Percentiles rank a stretch among this genome's conserved stretches.
Conservation (phyloP, 371 early-diverging fungal genomes). For the Actinomortierella ambigua region DNA sequence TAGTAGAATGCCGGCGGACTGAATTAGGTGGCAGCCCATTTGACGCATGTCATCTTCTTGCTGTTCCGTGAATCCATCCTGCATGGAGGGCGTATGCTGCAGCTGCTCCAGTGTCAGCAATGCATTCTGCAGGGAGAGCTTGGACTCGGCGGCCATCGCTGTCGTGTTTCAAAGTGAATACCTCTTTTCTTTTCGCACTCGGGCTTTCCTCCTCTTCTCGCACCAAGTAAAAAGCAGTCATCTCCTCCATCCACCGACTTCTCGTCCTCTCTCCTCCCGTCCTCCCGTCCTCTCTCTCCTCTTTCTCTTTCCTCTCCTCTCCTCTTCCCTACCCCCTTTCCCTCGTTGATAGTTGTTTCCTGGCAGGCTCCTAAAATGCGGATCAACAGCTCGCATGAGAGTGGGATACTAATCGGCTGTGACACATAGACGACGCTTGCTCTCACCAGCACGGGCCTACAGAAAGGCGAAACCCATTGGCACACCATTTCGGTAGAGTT, state of each 20-base stretch:
- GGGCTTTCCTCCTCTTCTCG: constrained; percentile 2
- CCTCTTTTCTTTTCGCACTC: constrained; percentile 6
- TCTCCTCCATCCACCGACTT: not conserved
- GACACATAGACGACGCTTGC: no score
- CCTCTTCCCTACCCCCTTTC: no score
- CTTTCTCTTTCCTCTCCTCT: not conserved
- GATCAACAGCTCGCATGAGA: no score
- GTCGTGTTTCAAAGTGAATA: no score
- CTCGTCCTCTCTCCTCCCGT: not conserved
- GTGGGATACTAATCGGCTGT: no score
- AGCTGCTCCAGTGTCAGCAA: constrained; percentile 74
- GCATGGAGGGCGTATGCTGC: constrained; percentile 66
- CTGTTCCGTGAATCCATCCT: constrained; percentile 68
- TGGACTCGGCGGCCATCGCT: constrained; percentile 19
- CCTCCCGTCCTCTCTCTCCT: not conserved
- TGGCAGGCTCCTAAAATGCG: no score
- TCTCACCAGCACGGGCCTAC: no score
- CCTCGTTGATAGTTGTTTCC: no score
- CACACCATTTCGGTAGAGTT: no score
- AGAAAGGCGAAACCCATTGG: no score
- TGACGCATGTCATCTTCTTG: constrained; percentile 77
- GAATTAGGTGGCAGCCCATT: constrained; percentile 83
- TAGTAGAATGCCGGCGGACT: constrained; percentile 84
- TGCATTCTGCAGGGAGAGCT: constrained; percentile 71
- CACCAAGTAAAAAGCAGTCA: not conserved